Evolutionary conservation across 2,329 filamentous ascomycete species (phyloP), one percentile per base, ranked within the genome.

Genomic region (Hawksworthiomyces lignivorus): DNA sequence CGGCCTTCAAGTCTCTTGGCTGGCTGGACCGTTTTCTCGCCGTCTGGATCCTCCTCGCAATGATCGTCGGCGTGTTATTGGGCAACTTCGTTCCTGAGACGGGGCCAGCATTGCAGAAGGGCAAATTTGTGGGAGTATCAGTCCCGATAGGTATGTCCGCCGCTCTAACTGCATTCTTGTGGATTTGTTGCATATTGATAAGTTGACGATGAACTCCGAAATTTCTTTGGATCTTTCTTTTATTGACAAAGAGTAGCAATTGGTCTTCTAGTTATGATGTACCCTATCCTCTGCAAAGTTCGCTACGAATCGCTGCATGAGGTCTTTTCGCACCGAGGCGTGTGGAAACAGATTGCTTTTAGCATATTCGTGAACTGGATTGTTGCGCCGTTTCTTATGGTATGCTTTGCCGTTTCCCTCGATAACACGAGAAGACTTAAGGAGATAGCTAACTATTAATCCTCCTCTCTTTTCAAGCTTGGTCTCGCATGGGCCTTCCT

Each of bases 181-280:
- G n/a, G n/a, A n/a, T n/a, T n/a, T n/a, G n/a, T n/a, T n/a, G n/a
- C n/a, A n/a, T n/a, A n/a, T n/a, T n/a, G n/a, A n/a, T n/a, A n/a
- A n/a, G n/a, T n/a, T n/a, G n/a, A n/a, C n/a, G n/a, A n/a, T n/a
- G n/a, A n/a, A n/a, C n/a, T n/a, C n/a, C n/a, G n/a, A n/a, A n/a
- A n/a, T n/a, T n/a, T n/a, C n/a, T n/a, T n/a, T n/a, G n/a, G n/a
- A n/a, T n/a, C n/a, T n/a, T n/a, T n/a, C n/a, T n/a, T n/a, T n/a
- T n/a, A n/a, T n/a, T n/a, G n/a, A n/a, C n/a, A n/a, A n/a, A n/a
- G n/a, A n/a, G n/a, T n/a, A 85, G 86, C 87, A 1, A 66, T 94
- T 36, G 87, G 87, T 0, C 64, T 94, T 1, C 70, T 94, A 2
- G 80, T 94, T 31, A 94, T 94, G 87, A 94, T 94, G 86, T 94